phyloP scores from a whole-genome alignment of 1,139 yeast species.

The Chernovozyma aurita region DNA sequence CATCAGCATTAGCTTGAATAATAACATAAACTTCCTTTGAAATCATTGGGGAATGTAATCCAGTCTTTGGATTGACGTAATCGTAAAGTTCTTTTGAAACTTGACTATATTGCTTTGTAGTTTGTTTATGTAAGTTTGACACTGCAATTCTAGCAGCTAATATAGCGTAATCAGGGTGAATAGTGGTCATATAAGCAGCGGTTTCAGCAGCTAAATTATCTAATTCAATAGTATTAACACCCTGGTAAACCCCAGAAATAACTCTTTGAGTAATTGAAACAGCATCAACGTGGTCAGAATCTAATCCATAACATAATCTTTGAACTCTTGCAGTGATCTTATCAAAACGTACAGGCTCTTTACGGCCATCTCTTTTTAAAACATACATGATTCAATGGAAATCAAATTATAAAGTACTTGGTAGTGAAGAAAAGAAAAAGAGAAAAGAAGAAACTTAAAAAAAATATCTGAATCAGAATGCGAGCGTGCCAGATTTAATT shows the following conservation, averaged over 20 bases:
- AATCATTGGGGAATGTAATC: slow-evolving; percentile 71
- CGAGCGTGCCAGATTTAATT: slow-evolving; percentile 1
- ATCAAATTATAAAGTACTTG: too few species aligned
- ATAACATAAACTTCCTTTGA: slow-evolving; percentile 64
- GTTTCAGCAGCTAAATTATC: slow-evolving; percentile 96
- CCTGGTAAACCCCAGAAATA: slow-evolving; percentile 89
- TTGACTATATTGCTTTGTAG: slow-evolving; percentile 82
- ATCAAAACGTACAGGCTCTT: slow-evolving; percentile 82
- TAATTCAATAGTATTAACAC: slow-evolving; percentile 90
- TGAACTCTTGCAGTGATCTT: slow-evolving; percentile 50
- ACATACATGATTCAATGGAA: slow-evolving; percentile 46
- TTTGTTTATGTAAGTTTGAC: slow-evolving; percentile 87
- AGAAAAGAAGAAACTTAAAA: slow-evolving; percentile 1
- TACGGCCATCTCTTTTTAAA: slow-evolving; percentile 68
- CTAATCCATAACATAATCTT: slow-evolving; percentile 73
- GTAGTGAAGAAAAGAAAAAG: slow-evolving; percentile 1
- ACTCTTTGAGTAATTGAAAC: slow-evolving; percentile 87
- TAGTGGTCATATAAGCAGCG: slow-evolving; percentile 94
- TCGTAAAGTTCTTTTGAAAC: slow-evolving; percentile 66
- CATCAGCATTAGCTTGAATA: slow-evolving; percentile 62
- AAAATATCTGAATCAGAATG: background rate
- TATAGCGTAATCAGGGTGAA: slow-evolving; percentile 93
- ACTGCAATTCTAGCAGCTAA: slow-evolving; percentile 95
- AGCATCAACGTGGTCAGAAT: slow-evolving; percentile 79
- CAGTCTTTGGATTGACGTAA: slow-evolving; percentile 73